A percentile compares a stretch with the other conserved stretches of the same genome.
phyloP scores from a whole-genome alignment of 2,329 filamentous ascomycete species.

The Penicillium sp. region DNA sequence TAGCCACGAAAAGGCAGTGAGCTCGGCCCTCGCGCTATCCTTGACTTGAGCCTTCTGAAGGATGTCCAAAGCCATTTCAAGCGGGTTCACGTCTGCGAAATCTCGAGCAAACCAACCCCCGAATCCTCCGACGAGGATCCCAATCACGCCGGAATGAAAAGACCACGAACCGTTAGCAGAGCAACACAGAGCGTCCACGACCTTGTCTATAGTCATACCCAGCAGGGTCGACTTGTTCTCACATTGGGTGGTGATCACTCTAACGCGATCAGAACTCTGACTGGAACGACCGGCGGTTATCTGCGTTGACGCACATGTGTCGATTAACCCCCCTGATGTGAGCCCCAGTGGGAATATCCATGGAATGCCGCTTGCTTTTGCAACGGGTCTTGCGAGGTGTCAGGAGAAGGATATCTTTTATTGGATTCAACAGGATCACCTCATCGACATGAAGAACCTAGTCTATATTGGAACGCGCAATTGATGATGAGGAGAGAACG shows the following conservation, averaged over 20 bases:
- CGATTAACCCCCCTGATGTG: neutral
- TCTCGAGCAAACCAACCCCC: neutral
- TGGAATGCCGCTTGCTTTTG: slow-evolving; percentile 5
- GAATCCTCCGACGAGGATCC: neutral
- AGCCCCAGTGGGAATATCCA: slow-evolving; percentile 2
- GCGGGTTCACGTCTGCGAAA: neutral
- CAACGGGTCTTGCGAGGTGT: neutral
- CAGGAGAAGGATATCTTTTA: slow-evolving; percentile 1
- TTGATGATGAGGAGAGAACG: neutral
- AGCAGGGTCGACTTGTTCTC: neutral
- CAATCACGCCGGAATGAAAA: neutral
- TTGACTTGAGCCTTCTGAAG: neutral
- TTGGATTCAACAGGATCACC: neutral
- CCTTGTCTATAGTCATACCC: neutral
- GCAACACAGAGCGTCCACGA: neutral
- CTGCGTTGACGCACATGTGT: slow-evolving; percentile 4
- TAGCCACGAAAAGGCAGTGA: neutral
- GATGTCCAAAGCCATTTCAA: neutral
- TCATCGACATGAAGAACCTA: neutral
- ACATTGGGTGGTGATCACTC: neutral
- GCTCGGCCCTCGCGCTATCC: neutral
- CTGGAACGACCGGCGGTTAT: neutral
- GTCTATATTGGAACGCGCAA: neutral
- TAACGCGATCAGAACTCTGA: neutral
- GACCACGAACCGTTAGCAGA: neutral